A percentile compares a stretch with the other conserved stretches of the same genome.
phyloP scores from a whole-genome alignment of 2,329 filamentous ascomycete species.

The Ilyonectria sp. region DNA sequence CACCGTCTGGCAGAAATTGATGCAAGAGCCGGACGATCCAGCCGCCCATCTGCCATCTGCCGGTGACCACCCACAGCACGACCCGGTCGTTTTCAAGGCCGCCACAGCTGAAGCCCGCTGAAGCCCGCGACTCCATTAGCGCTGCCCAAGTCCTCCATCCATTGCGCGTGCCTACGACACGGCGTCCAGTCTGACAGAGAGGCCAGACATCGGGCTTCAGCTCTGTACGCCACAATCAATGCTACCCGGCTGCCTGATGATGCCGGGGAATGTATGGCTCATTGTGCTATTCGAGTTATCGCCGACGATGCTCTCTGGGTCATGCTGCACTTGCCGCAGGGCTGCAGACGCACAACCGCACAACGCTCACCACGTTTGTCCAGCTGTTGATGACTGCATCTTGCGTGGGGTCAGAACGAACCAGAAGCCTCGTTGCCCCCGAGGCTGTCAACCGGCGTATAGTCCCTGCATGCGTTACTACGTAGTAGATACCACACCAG shows the following conservation, averaged over 20 bases:
- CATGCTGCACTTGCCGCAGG: neutral
- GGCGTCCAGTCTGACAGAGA: conserved; percentile 20
- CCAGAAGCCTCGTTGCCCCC: neutral
- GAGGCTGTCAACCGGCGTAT: neutral
- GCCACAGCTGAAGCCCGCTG: conserved; percentile 29
- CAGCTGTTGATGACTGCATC: conserved; percentile 1
- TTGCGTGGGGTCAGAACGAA: neutral
- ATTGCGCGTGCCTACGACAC: neutral
- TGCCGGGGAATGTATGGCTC: neutral
- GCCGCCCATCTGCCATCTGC: conserved; percentile 11
- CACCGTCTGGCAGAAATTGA: conserved; percentile 6
- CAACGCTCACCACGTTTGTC: conserved; percentile 1
- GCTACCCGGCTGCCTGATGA: neutral
- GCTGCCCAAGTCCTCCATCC: conserved; percentile 1
- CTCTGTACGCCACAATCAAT: conserved; percentile 17
- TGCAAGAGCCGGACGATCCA: neutral
- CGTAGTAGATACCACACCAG: neutral
- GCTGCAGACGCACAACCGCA: conserved; percentile 3
- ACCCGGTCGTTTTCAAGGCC: neutral
- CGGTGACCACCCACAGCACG: neutral
- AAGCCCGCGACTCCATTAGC: conserved; percentile 13
- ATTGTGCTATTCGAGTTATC: neutral
- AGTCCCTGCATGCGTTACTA: neutral
- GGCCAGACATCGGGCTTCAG: conserved; percentile 22
- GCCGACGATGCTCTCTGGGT: neutral